Conservation (phyloP, 2,329 filamentous ascomycete genomes). For the Penicillium sumatraense region DNA sequence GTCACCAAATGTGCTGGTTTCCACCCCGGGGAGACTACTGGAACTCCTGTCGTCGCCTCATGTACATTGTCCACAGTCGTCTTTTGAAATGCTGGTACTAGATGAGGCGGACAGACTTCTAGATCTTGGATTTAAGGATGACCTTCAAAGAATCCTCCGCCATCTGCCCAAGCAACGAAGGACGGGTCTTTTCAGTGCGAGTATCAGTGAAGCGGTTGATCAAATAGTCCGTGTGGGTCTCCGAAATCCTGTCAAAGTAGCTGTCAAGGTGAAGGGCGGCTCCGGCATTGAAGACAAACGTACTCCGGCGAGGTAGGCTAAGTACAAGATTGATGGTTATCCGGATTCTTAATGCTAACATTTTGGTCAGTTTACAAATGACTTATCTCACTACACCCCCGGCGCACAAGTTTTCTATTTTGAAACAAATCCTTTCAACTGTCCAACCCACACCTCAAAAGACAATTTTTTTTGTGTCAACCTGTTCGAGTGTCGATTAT, state of each 20-base stretch:
- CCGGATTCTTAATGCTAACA: constrained; percentile 19
- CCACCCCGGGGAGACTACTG: constrained; percentile 85
- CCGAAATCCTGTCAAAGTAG: constrained; percentile 91
- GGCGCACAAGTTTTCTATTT: constrained; percentile 76
- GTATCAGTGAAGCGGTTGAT: constrained; percentile 91
- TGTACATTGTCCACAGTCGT: constrained; percentile 84
- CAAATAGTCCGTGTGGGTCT: constrained; percentile 91
- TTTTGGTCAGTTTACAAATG: constrained; percentile 72
- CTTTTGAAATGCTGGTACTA: constrained; percentile 88
- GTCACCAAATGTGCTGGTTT: constrained; percentile 86
- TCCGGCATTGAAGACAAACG: constrained; percentile 78
- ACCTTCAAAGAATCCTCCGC: constrained; percentile 82
- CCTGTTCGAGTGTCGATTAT: constrained; percentile 93
- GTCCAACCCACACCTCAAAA: constrained; percentile 78
- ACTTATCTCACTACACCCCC: constrained; percentile 77
- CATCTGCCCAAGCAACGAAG: constrained; percentile 89
- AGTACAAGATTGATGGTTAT: not conserved
- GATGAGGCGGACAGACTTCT: constrained; percentile 93
- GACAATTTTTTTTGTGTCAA: constrained; percentile 89
- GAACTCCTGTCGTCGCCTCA: constrained; percentile 85
- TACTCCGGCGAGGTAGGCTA: constrained; percentile 72
- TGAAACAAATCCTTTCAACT: constrained; percentile 71
- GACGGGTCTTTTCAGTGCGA: constrained; percentile 92
- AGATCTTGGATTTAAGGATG: constrained; percentile 91
- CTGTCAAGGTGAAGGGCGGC: constrained; percentile 84